Percentiles rank a stretch among this genome's conserved stretches.
phyloP scores from a whole-genome alignment of 2,329 filamentous ascomycete genomes.

The Microdochium nivale region DNA sequence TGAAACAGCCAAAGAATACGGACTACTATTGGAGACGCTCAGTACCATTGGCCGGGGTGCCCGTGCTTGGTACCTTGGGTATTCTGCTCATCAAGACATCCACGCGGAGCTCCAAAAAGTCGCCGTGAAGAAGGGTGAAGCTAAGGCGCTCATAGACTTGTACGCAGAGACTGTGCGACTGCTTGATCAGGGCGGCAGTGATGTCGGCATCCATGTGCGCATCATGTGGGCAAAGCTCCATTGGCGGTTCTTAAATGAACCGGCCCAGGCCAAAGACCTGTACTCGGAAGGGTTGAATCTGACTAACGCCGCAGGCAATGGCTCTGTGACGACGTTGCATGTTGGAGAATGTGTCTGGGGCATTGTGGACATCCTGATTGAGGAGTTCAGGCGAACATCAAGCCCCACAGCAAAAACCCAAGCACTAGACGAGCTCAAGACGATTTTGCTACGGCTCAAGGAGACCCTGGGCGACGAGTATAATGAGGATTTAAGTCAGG shows the following conservation, averaged over 20 bases:
- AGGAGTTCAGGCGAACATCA: background rate
- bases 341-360: background rate
- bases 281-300: background rate
- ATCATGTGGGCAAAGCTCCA: background rate
- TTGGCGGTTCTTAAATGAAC: background rate
- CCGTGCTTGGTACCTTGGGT: background rate
- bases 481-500: constrained; percentile 3
- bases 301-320: background rate
- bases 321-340: background rate
- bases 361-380: background rate
- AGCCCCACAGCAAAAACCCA: background rate
- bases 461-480: constrained; percentile 1
- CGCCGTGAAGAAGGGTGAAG: background rate
- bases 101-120: background rate
- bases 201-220: background rate
- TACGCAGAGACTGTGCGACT: background rate
- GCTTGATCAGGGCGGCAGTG: background rate
- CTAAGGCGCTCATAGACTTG: background rate
- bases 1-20: background rate
- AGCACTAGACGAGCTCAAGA: background rate
- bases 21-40: background rate
- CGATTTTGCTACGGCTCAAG: background rate
- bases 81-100: background rate
- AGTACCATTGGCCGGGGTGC: background rate
- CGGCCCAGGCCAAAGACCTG: background rate